Evolutionary conservation across 805 yeast species (phyloP).

Genomic region (Jamesozyma spencerorum): DNA sequence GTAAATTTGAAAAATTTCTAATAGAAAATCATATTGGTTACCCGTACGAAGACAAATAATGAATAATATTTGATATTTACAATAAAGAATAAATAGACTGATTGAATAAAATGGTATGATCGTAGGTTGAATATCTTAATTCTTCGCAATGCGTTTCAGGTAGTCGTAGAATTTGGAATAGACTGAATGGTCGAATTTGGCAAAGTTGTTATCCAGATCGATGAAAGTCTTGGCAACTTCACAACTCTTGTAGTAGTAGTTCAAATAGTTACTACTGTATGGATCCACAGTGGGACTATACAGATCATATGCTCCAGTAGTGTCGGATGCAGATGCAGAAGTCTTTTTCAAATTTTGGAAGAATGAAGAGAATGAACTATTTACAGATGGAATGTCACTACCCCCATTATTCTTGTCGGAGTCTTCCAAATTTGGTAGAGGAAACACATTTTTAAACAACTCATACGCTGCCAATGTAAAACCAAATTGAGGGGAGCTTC

Average conservation of each 20-base stretch:
- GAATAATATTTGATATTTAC: background rate
- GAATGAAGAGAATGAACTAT: conserved; percentile 17
- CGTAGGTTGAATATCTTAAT: background rate
- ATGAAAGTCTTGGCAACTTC: conserved; percentile 53
- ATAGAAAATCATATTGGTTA: background rate
- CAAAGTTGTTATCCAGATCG: conserved; percentile 54
- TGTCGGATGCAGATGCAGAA: conserved; percentile 12
- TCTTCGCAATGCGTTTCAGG: conserved; percentile 3
- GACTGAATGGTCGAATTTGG: conserved; percentile 43
- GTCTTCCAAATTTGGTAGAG: conserved; percentile 4
- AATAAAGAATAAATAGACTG: background rate
- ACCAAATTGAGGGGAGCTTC: conserved; percentile 97
- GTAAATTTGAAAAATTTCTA: background rate
- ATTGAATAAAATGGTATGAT: background rate
- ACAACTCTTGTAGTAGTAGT: conserved; percentile 45
- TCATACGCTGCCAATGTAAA: conserved; percentile 97
- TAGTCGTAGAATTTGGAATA: conserved; percentile 33
- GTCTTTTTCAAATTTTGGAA: conserved; percentile 7
- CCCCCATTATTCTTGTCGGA: background rate
- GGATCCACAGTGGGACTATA: conserved; percentile 24
- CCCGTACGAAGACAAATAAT: background rate
- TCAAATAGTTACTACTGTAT: conserved; percentile 35
- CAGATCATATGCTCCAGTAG: conserved; percentile 11
- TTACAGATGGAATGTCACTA: conserved; percentile 19
- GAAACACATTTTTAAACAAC: conserved; percentile 48